Evolutionary conservation across 352 stramenopile species (phyloP), one percentile per base, ranked within the genome.

Genomic region (Phytophthora cactorum): DNA sequence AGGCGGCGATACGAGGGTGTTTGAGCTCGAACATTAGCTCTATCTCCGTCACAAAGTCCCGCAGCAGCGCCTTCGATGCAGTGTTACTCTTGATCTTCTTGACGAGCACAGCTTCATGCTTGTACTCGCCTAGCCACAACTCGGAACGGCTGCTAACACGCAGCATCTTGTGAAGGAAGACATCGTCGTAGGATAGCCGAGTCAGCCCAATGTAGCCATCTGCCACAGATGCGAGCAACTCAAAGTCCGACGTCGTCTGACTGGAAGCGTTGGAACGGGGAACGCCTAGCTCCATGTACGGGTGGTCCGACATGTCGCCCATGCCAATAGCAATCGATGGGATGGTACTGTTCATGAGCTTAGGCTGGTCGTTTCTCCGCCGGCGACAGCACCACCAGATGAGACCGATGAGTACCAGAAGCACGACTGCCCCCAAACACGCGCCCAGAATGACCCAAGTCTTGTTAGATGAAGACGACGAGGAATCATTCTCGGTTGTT

Each of bases 31-130:
- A 79, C 74, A 93, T 93, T 45, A 89, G 77, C 74, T 91, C 83
- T 39, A 93, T 89, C 62, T 93, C 85, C n/a, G 85, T 89, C 29
- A 93, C 81, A 58, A 91, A 92, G 66, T 90, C 85, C 29, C 81
- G 85, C 55, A 92, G 69, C 17, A 91, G 62, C 1, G 78, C 65
- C 25, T 89, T 86, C 31, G 82, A 87, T 46, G 84, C 77, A 5
- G 85, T 83, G 62, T 86, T 86, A 52, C 70, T 83, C 69, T 93
- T 93, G 68, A 93, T 93, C 65, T 91, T 91, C 74, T 93, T 93
- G 56, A 93, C 77, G 44, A 90, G 68, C 41, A 93, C 85, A 27
- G 72, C 58, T 60, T 88, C 73, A 54, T 86, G 70, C 43, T 74
- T 74, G 74, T 88, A 93, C 60, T 90, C 81, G 52, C 85, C 85